Conservation (phyloP, 805 yeast genomes). For the Metschnikowia proteae region DNA sequence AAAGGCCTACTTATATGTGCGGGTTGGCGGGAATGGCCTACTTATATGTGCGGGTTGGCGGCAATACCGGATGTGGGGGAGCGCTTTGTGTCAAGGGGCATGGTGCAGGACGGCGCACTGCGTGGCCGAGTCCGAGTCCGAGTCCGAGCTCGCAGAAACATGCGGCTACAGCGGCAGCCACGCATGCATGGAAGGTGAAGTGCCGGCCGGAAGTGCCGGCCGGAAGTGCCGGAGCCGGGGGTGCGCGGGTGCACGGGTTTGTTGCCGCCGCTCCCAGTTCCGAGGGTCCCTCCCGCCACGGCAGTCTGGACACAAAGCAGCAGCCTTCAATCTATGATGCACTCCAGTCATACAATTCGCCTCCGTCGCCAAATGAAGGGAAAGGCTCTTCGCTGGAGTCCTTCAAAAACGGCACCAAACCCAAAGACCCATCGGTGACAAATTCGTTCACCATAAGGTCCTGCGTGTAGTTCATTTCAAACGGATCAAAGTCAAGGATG, state of each 20-base stretch:
- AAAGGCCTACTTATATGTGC: too few species aligned
- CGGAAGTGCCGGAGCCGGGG: too few species aligned
- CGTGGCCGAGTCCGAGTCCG: constrained; percentile 2
- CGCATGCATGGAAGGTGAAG: too few species aligned
- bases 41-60: too few species aligned
- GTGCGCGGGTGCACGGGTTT: too few species aligned
- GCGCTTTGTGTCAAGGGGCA: neutral
- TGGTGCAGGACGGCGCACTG: neutral
- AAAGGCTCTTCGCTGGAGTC: constrained; percentile 5
- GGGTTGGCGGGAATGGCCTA: too few species aligned
- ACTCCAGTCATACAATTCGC: neutral
- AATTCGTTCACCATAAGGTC: constrained; percentile 45
- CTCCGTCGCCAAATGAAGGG: neutral
- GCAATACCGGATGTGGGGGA: neutral
- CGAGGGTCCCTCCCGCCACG: too few species aligned
- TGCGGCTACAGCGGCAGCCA: too few species aligned
- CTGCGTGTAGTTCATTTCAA: constrained; percentile 29
- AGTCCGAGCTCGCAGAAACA: neutral
- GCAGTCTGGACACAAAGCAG: too few species aligned
- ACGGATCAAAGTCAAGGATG: constrained; percentile 38
- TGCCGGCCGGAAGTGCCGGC: too few species aligned
- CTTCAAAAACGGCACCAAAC: constrained; percentile 60
- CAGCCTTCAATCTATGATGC: neutral
- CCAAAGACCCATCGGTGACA: constrained; percentile 80
- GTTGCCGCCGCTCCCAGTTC: too few species aligned